These are phyloP conservation scores for Candida easanensis DNA, from an alignment of 805 yeast genomes.

Conservation along the genomic window DNA sequence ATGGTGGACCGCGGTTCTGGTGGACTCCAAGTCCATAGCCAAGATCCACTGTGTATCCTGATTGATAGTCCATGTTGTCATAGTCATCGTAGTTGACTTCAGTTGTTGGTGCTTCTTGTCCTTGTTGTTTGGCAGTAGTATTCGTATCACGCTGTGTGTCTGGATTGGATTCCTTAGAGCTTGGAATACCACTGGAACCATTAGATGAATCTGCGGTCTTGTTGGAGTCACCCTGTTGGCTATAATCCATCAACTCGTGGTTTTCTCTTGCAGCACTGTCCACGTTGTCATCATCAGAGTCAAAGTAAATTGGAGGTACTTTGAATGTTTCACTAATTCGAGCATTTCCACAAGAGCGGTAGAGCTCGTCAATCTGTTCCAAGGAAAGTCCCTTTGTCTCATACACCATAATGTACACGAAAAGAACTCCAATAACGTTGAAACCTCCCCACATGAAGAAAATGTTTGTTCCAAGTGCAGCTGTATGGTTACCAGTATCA, in stretches of 20 bases:
- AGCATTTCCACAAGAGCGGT: constrained; percentile 56
- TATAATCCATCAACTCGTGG: not conserved
- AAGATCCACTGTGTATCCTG: constrained; percentile 23
- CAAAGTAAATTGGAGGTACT: constrained; percentile 12
- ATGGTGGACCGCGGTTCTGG: constrained; percentile 28
- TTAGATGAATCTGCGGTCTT: constrained; percentile 8
- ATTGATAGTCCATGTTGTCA: constrained; percentile 7
- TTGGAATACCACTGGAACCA: constrained; percentile 5
- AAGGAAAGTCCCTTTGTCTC: constrained; percentile 78
- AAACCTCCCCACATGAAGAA: constrained; percentile 81
- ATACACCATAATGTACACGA: constrained; percentile 66
- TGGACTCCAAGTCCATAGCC: constrained; percentile 25
- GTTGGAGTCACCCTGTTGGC: not conserved
- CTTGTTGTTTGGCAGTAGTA: not conserved
- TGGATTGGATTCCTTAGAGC: constrained; percentile 1
- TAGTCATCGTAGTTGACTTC: constrained; percentile 8
- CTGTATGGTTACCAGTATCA: constrained; percentile 65
- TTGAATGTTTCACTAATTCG: constrained; percentile 45
- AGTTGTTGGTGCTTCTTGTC: not conserved
- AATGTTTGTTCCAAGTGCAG: constrained; percentile 66
- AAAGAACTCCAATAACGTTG: constrained; percentile 55
- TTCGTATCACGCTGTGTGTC: not conserved
- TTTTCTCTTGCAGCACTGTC: constrained; percentile 1
- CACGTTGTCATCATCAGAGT: constrained; percentile 1
- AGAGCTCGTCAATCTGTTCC: constrained; percentile 80